Evolutionary conservation across 192 early-diverging fungal species (phyloP).

Genomic region (Coemansia javaensis): DNA sequence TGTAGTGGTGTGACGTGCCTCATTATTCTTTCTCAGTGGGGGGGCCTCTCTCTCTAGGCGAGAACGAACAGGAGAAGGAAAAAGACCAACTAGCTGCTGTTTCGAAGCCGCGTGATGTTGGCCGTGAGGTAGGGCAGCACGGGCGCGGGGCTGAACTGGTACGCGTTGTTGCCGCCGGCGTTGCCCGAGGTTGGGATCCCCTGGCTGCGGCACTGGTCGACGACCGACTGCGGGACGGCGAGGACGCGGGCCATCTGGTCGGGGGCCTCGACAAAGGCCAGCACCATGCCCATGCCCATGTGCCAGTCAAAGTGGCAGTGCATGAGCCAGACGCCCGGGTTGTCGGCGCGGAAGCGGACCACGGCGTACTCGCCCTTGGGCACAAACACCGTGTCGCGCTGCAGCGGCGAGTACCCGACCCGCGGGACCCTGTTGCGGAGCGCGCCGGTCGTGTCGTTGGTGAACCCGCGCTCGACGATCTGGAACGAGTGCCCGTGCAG

Average conservation of each 20-base stretch:
- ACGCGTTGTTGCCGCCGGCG: constrained; percentile 17
- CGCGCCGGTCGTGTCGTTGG: constrained; percentile 21
- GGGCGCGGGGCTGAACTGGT: constrained; percentile 17
- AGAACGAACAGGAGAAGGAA: no score
- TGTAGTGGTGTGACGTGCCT: background rate
- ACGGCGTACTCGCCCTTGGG: constrained; percentile 57
- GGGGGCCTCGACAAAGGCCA: constrained; percentile 46
- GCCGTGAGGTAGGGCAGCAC: constrained; percentile 7
- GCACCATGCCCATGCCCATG: constrained; percentile 64
- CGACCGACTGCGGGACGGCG: constrained; percentile 18
- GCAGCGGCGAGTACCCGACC: constrained; percentile 13
- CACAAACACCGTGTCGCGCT: constrained; percentile 62
- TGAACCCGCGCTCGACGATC: constrained; percentile 56
- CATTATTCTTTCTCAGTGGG: no score
- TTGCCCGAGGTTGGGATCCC: constrained; percentile 20
- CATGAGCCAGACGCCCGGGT: constrained; percentile 78
- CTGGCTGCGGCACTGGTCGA: constrained; percentile 23
- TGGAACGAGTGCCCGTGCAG: constrained; percentile 84
- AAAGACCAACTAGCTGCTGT: no score
- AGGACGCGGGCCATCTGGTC: constrained; percentile 9
- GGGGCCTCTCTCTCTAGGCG: constrained; percentile 34
- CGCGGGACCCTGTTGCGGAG: constrained; percentile 42
- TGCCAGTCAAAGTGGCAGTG: constrained; percentile 71
- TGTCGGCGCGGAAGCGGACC: constrained; percentile 71
- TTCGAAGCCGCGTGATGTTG: background rate